Conservation (phyloP, 108 stramenopile species). For the Tribonema minus region DNA sequence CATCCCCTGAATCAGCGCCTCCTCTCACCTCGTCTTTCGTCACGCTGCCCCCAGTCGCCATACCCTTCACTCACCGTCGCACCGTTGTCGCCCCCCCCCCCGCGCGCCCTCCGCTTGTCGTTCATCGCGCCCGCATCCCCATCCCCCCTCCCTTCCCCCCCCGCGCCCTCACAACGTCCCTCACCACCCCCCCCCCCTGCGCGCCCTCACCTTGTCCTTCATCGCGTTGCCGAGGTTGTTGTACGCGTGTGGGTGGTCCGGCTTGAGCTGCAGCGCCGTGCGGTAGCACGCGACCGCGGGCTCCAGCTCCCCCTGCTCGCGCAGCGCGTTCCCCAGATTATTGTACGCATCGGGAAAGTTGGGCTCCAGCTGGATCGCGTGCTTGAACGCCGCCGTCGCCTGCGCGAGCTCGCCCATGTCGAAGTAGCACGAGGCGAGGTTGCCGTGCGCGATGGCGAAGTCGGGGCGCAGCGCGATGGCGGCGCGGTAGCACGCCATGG, state of each 20-base stretch:
- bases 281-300: conserved; percentile 59
- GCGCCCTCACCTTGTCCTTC: conserved; percentile 29
- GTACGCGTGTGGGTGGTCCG: conserved; percentile 71
- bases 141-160: too few species aligned
- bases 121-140: too few species aligned
- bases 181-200: too few species aligned
- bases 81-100: too few species aligned
- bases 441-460: conserved; percentile 67
- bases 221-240: conserved; percentile 59
- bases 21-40: too few species aligned
- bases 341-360: conserved; percentile 68
- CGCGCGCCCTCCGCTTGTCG: too few species aligned
- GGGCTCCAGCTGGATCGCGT: conserved; percentile 64
- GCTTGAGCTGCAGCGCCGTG: conserved; percentile 55
- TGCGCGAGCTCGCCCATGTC: conserved; percentile 51
- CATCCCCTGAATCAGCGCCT: too few species aligned
- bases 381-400: conserved; percentile 49
- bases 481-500: conserved; percentile 53
- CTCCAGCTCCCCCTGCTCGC: conserved; percentile 39
- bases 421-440: conserved; percentile 63
- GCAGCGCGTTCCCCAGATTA: conserved; percentile 64
- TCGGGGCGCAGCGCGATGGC: conserved; percentile 62
- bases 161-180: too few species aligned
- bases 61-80: too few species aligned
- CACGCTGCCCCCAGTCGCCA: too few species aligned